Conservation (phyloP, 2,329 filamentous ascomycete genomes). For the Pyrenochaeta sp. region DNA sequence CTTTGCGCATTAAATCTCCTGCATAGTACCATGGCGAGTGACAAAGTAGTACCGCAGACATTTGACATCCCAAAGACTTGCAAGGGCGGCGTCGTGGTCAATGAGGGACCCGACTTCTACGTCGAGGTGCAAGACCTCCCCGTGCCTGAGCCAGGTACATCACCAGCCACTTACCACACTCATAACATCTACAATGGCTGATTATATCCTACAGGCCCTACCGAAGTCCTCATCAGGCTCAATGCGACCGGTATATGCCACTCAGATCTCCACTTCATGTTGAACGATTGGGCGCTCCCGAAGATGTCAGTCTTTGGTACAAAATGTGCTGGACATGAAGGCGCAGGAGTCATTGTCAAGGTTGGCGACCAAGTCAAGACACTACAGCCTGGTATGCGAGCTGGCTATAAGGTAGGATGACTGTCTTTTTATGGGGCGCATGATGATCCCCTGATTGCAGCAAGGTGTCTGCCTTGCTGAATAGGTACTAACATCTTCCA, state of each 20-base stretch:
- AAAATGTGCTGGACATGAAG: slow-evolving; percentile 63
- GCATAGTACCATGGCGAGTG: slow-evolving; percentile 31
- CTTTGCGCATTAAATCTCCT: neutral
- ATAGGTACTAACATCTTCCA: slow-evolving; percentile 20
- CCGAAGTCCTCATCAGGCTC: slow-evolving; percentile 65
- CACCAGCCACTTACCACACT: neutral
- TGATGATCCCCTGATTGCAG: neutral
- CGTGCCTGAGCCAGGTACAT: slow-evolving; percentile 57
- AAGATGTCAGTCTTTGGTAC: slow-evolving; percentile 52
- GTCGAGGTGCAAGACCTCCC: slow-evolving; percentile 58
- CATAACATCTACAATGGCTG: neutral
- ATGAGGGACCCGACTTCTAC: slow-evolving; percentile 60
- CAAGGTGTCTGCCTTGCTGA: too few species aligned
- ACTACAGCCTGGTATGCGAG: slow-evolving; percentile 52
- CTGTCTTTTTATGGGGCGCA: neutral
- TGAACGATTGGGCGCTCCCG: slow-evolving; percentile 59
- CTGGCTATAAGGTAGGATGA: slow-evolving; percentile 44
- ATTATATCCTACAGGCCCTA: slow-evolving; percentile 50
- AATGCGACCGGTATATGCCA: slow-evolving; percentile 68
- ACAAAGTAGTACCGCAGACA: slow-evolving; percentile 22
- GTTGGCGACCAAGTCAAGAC: slow-evolving; percentile 62
- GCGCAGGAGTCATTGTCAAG: slow-evolving; percentile 66
- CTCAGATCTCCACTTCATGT: slow-evolving; percentile 66
- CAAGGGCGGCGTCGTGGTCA: slow-evolving; percentile 62
- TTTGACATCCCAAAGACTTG: slow-evolving; percentile 59